phyloP scores from a whole-genome alignment of 225 moss, liverwort and hornwort genomes.

The Marchantia polymorpha region DNA sequence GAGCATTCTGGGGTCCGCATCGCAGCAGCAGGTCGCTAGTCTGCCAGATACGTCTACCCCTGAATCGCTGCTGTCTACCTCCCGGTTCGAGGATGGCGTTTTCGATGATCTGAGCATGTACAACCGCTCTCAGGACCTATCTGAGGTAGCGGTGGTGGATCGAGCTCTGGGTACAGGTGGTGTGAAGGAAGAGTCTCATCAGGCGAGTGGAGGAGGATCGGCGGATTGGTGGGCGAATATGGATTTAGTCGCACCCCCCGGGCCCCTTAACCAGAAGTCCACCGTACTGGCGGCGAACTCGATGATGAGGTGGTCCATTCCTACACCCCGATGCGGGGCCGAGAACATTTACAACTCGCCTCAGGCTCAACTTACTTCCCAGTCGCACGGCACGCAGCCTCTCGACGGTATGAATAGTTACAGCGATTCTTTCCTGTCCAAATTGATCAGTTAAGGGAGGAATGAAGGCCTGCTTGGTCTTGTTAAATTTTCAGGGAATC shows the following conservation, averaged over 20 bases:
- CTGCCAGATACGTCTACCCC: background rate
- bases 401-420: background rate
- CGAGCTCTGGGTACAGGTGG: background rate
- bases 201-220: conserved; percentile 12
- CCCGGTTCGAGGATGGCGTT: background rate
- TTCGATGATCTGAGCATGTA: background rate
- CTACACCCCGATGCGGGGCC: conserved; percentile 10
- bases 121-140: background rate
- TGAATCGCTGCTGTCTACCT: background rate
- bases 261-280: no score
- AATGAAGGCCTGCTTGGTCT: conserved; percentile 5
- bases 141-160: background rate
- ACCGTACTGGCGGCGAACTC: no score
- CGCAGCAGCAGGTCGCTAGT: background rate
- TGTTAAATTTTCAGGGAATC: conserved; percentile 28
- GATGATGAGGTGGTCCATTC: background rate
- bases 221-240: background rate
- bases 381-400: background rate
- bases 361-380: background rate
- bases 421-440: background rate
- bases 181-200: background rate
- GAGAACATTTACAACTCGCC: background rate
- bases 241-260: background rate
- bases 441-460: conserved; percentile 14
- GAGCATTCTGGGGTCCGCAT: background rate